These are phyloP conservation scores for Amylostereum areolatum DNA, from an alignment of 1,284 basidiomycete genomes.

Conservation along the genomic window DNA sequence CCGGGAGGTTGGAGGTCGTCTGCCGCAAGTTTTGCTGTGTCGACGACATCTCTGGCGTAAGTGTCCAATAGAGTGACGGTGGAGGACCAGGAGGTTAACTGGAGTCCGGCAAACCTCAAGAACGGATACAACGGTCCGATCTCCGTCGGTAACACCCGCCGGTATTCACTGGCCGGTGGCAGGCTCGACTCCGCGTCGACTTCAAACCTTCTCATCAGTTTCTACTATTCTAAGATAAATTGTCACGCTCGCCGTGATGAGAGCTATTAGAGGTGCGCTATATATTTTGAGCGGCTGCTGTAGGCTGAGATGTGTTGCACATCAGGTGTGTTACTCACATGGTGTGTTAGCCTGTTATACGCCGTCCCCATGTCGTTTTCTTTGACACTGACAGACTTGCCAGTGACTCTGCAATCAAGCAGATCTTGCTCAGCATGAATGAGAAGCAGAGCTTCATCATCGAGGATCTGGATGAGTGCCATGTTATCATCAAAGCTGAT, in stretches of 20 bases:
- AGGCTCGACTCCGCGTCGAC: too few relatives aligned
- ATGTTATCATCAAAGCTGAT: conserved; percentile 78
- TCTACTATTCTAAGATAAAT: too few relatives aligned
- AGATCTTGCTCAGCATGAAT: conserved; percentile 81
- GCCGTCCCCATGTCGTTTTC: neutral
- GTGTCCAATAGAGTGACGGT: too few relatives aligned
- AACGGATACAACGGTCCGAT: too few relatives aligned
- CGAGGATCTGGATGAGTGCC: conserved; percentile 82
- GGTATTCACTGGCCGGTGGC: too few relatives aligned
- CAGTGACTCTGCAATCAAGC: conserved; percentile 88
- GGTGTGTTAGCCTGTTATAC: conserved; percentile 37
- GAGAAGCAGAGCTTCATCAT: conserved; percentile 77
- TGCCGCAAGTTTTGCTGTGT: neutral
- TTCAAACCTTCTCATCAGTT: too few relatives aligned
- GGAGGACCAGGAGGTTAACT: too few relatives aligned
- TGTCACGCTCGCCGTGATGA: conserved; percentile 31
- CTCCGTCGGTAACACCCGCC: too few relatives aligned
- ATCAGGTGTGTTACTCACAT: conserved; percentile 67
- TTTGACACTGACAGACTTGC: neutral
- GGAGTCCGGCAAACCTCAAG: too few relatives aligned
- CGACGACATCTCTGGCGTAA: too few relatives aligned
- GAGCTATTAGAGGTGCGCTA: conserved; percentile 56
- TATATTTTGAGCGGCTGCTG: neutral
- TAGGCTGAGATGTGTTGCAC: conserved; percentile 5
- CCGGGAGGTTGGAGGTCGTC: conserved; percentile 4